Evolutionary conservation across 2,329 filamentous ascomycete genomes (phyloP).

Genomic region (Epichloe coenophiala): DNA sequence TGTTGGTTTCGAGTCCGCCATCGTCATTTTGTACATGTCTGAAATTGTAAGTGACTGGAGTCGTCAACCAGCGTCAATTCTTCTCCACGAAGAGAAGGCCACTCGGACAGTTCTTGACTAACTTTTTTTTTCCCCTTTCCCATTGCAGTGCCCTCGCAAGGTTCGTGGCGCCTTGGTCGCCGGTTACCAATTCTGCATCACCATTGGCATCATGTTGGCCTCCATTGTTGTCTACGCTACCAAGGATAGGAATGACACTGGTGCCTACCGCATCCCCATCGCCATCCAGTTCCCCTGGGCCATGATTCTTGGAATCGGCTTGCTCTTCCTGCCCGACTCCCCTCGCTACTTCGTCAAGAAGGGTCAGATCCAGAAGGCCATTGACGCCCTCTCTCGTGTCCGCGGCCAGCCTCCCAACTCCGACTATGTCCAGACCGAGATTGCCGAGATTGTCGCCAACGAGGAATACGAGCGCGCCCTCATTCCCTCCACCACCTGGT

Average conservation of each 20-base stretch:
- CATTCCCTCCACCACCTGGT: conserved; percentile 51
- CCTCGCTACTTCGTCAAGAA: conserved; percentile 78
- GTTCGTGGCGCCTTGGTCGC: conserved; percentile 68
- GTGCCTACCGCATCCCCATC: conserved; percentile 70
- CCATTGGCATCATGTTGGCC: conserved; percentile 63
- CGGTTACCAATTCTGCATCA: conserved; percentile 75
- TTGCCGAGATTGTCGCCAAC: conserved; percentile 83
- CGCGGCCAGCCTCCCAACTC: conserved; percentile 63
- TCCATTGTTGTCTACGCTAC: conserved; percentile 62
- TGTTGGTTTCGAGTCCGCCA: conserved; percentile 68
- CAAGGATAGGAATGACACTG: conserved; percentile 44
- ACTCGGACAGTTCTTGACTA: not conserved
- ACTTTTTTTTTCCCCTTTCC: not conserved
- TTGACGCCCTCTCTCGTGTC: conserved; percentile 48
- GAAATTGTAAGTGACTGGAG: conserved; percentile 44
- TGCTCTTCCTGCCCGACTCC: conserved; percentile 70
- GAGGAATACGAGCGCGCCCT: conserved; percentile 68
- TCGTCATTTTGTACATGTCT: conserved; percentile 79
- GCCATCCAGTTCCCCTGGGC: conserved; percentile 71
- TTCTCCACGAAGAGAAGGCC: not conserved
- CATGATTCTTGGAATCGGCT: conserved; percentile 56
- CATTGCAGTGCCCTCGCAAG: conserved; percentile 42
- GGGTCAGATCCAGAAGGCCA: conserved; percentile 53
- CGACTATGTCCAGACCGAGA: conserved; percentile 62
- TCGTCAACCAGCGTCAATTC: not conserved